phyloP scores from a whole-genome alignment of 1,284 basidiomycete genomes.

The Ganoderma sinense region DNA sequence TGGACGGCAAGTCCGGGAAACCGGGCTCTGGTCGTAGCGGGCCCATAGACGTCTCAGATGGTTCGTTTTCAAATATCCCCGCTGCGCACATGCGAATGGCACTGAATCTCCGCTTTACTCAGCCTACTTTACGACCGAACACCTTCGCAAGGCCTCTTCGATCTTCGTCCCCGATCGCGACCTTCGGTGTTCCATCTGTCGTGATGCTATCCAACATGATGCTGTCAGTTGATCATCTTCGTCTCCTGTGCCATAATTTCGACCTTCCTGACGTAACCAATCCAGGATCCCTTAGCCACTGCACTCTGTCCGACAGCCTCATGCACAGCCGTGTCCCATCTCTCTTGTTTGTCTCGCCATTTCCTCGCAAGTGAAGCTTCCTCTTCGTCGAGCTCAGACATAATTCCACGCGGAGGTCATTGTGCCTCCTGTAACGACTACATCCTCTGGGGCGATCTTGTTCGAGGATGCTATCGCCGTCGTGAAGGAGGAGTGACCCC shows the following conservation, averaged over 20 bases:
- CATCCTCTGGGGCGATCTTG: conserved; percentile 77
- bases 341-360: conserved; percentile 69
- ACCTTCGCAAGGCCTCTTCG: conserved; percentile 60
- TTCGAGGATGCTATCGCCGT: conserved; percentile 74
- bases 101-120: conserved; percentile 11
- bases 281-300: conserved; percentile 65
- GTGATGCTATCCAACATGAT: conserved; percentile 48
- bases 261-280: not conserved
- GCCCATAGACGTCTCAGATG: conserved; percentile 73
- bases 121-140: conserved; percentile 60
- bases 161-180: conserved; percentile 44
- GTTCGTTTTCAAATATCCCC: conserved; percentile 45
- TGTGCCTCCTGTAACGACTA: conserved; percentile 65
- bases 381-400: conserved; percentile 24
- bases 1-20: conserved; percentile 68
- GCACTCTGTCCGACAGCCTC: conserved; percentile 56
- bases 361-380: conserved; percentile 50
- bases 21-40: conserved; percentile 56
- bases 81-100: not conserved
- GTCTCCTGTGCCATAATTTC: not conserved
- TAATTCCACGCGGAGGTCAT: conserved; percentile 69
- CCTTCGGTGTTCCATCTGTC: conserved; percentile 63
- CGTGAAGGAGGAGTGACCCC: conserved; percentile 43
- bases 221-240: conserved; percentile 47
- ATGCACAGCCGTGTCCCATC: conserved; percentile 69